Evolutionary conservation across 371 early-diverging fungal species (phyloP).

Genomic region (Rhizopus sp.): DNA sequence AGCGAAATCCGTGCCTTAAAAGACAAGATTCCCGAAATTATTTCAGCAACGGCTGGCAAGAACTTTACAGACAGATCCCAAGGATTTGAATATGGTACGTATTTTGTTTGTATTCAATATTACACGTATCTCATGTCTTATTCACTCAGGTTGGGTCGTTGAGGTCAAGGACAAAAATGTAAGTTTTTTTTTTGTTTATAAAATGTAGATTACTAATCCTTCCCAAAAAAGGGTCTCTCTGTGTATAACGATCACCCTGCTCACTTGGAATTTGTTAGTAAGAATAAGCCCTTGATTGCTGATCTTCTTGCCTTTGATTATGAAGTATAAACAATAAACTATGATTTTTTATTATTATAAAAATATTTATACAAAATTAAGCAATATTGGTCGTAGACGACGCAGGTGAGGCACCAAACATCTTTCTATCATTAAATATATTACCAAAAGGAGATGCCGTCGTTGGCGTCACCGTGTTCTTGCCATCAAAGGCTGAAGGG

Average conservation of each 20-base stretch:
- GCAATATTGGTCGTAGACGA: slow-evolving; percentile 6
- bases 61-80: slow-evolving; percentile 51
- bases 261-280: slow-evolving; percentile 36
- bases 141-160: slow-evolving; percentile 44
- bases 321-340: slow-evolving; percentile 23
- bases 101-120: neutral
- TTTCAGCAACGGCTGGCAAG: slow-evolving; percentile 38
- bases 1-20: slow-evolving; percentile 37
- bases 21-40: slow-evolving; percentile 38
- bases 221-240: slow-evolving; percentile 28
- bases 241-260: slow-evolving; percentile 33
- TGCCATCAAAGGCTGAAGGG: slow-evolving; percentile 31
- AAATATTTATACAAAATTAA: slow-evolving; percentile 7
- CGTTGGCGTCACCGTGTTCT: slow-evolving; percentile 29
- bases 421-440: slow-evolving; percentile 52
- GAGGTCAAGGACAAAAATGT: slow-evolving; percentile 48
- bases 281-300: slow-evolving; percentile 35
- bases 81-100: slow-evolving; percentile 47
- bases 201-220: neutral
- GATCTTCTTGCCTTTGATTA: slow-evolving; percentile 52
- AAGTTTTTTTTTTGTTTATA: slow-evolving; percentile 1
- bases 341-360: neutral
- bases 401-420: slow-evolving; percentile 44
- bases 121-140: neutral
- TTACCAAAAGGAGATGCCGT: slow-evolving; percentile 39